These are phyloP conservation scores for Ogataea pilisensis DNA, from an alignment of 805 yeast genomes.

Conservation along the genomic window DNA sequence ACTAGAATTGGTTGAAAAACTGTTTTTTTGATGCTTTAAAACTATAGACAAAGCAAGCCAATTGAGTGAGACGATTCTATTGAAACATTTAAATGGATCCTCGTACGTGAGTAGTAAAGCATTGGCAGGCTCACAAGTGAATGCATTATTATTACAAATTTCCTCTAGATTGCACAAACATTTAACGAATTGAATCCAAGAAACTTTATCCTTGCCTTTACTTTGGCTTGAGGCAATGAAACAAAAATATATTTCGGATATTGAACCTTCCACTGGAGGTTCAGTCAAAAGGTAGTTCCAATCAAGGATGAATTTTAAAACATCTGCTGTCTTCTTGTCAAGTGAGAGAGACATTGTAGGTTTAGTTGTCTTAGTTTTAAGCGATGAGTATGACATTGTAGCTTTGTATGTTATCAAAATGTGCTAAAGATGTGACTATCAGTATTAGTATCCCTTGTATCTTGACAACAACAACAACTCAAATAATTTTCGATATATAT, in stretches of 20 bases:
- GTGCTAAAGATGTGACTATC: too few species aligned
- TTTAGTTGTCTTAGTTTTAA: conserved; percentile 1
- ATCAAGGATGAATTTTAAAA: conserved; percentile 27
- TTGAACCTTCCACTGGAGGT: conserved; percentile 29
- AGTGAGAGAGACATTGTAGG: conserved; percentile 1
- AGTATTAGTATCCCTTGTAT: too few species aligned
- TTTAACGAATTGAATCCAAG: conserved; percentile 32
- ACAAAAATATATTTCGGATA: conserved; percentile 30
- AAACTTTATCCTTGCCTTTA: conserved; percentile 31
- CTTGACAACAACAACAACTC: too few species aligned
- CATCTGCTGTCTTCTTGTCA: conserved; percentile 30
- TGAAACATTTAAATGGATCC: conserved; percentile 28
- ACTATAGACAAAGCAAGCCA: conserved; percentile 25
- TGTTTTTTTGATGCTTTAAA: conserved; percentile 13
- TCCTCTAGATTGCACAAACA: conserved; percentile 22
- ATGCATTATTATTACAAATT: conserved; percentile 18
- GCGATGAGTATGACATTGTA: too few species aligned
- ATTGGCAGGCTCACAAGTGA: conserved; percentile 24
- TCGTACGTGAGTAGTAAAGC: conserved; percentile 21
- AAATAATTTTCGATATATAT: too few species aligned
- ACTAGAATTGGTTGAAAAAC: not conserved
- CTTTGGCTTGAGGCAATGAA: conserved; percentile 28
- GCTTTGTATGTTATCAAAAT: too few species aligned
- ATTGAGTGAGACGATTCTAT: conserved; percentile 23
- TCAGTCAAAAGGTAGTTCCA: conserved; percentile 29